Conservation (phyloP, 1,139 yeast species). For the Protomyces pachydermus region DNA sequence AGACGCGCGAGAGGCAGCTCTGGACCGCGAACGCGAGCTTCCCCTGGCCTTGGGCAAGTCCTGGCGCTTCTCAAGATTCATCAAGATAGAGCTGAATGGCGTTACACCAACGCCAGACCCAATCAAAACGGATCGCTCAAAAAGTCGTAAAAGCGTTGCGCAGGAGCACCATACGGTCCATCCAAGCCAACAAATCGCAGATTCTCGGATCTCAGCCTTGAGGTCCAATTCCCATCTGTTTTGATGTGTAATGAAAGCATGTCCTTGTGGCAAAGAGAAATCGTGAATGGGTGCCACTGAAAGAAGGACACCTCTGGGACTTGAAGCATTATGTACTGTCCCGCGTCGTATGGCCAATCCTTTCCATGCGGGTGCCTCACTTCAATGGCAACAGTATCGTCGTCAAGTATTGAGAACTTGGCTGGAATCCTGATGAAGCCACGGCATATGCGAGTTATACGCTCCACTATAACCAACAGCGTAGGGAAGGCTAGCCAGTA, state of each 20-base stretch:
- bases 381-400: background rate
- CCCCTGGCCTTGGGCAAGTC: background rate
- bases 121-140: constrained; percentile 8
- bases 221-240: constrained; percentile 7
- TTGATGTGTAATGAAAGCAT: constrained; percentile 3
- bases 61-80: background rate
- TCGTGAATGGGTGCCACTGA: constrained; percentile 21
- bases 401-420: background rate
- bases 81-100: background rate
- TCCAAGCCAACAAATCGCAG: background rate
- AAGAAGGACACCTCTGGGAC: constrained; percentile 4
- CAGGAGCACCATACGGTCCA: constrained; percentile 19
- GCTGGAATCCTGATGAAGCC: background rate
- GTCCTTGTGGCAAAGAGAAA: background rate
- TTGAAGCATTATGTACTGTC: constrained; percentile 8
- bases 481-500: constrained; percentile 13
- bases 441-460: background rate
- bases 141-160: constrained; percentile 6
- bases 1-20: background rate
- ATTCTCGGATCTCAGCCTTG: background rate
- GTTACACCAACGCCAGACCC: constrained; percentile 5
- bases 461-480: constrained; percentile 1
- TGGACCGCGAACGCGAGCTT: background rate
- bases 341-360: background rate
- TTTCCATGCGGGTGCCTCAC: background rate